Base-by-base conservation (phyloP, 306 rosid species). In the Cicer yamashitae region DNA sequence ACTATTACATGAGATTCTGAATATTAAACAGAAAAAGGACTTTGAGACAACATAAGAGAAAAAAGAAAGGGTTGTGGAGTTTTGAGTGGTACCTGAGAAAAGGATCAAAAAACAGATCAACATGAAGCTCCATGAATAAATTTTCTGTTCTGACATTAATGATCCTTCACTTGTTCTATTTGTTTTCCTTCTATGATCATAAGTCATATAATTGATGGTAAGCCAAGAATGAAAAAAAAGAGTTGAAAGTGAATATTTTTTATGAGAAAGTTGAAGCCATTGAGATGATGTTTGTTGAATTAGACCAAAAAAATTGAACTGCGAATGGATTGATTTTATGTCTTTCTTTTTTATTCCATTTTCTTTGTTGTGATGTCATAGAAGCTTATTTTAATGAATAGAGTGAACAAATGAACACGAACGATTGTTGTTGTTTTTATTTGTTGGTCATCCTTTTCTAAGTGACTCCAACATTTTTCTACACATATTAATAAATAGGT, bases 121-220 rank as follows among this genome's bases (percentile, higher is more conserved):
- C 51, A 75, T 73, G 77, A 82, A 64, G 57, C 69, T 71, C 85
- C 91, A 58, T 59, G 87, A 83, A 71, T 74, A 51, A 58, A 77
- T 70, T 78, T 80, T 81, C 72, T 75, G 81, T 54, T 84, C 76
- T 89, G 85, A 75, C 93, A 87, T 90, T 34, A 79, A 83, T 63
- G 52, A 56, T 51, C 44, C 40, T 70, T 53, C 78, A 53, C 61
- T 75, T 54, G 76, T 44, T 30, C 15, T 71, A 4, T 10, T 45
- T 10, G 43, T 15, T n/a, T 6, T 51, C 8, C 40, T 73, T 73
- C 69, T 66, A 11, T 58, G 75, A 59, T 43, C 20, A 82, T 67
- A 77, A 70, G 13, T 73, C 65, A 64, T 45, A 52, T 10, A 71
- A 46, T 50, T 54, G 71, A 68, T 50, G 45, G 56, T 53, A 73